Percentiles rank a stretch among this genome's conserved stretches.
These are phyloP conservation scores for Kluyveromyces sp. DNA, from an alignment of 1,139 yeast species.

Conservation along the genomic window DNA sequence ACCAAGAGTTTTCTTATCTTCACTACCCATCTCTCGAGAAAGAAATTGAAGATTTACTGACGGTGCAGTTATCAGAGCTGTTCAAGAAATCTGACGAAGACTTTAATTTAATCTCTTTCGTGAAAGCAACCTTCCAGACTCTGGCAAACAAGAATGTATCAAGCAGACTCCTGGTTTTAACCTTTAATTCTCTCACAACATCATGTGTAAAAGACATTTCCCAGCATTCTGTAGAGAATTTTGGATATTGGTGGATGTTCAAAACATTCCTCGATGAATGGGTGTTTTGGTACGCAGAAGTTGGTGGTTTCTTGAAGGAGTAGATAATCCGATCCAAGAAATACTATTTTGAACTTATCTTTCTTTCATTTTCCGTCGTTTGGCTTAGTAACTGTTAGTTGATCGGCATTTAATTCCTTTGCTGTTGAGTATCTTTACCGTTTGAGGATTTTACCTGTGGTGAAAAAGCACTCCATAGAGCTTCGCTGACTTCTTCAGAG, in stretches of 20 bases:
- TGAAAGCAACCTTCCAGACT: conserved; percentile 37
- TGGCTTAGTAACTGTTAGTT: neutral
- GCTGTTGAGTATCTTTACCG: neutral
- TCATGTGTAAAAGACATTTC: conserved; percentile 63
- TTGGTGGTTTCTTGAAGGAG: conserved; percentile 47
- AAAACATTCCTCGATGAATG: conserved; percentile 75
- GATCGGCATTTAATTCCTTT: neutral
- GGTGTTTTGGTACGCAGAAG: conserved; percentile 60
- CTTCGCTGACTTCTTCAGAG: too few species aligned
- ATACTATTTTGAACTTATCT: neutral
- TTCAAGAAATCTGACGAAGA: conserved; percentile 24
- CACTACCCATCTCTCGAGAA: conserved; percentile 30
- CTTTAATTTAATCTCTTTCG: conserved; percentile 34
- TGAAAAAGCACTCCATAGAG: neutral
- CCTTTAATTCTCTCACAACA: conserved; percentile 50
- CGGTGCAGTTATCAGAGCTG: conserved; percentile 39
- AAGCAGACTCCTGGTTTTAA: conserved; percentile 50
- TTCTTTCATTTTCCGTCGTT: neutral
- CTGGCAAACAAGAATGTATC: conserved; percentile 44
- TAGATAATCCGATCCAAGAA: neutral
- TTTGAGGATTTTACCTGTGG: neutral
- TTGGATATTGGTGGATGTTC: conserved; percentile 74
- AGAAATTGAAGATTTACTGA: conserved; percentile 37
- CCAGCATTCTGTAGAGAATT: conserved; percentile 51
- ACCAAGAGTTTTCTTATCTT: conserved; percentile 50